Evolutionary conservation across 148 eudicot species (phyloP), one percentile per base, ranked within the genome.

Genomic region (Beta vulgaris): DNA sequence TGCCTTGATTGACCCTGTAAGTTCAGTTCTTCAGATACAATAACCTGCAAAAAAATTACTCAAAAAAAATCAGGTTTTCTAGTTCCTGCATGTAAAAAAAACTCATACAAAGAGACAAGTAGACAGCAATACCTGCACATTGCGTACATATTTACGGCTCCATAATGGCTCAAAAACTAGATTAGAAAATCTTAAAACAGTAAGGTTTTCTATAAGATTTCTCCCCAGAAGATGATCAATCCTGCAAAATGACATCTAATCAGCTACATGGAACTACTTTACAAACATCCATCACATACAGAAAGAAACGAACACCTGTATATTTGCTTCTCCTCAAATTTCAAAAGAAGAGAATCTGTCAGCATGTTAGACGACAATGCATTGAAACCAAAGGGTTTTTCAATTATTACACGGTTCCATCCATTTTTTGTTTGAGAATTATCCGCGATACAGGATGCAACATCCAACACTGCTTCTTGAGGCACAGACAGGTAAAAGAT

Each of bases 161-260:
- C 85, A 82, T 23, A 82, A 64, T 76, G 85, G 85, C 76, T 75
- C 84, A 51, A 80, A 83, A 36, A 80, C 80, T 49, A 82, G 76
- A 77, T 82, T 80, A 51, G 84, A 82, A 68, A 85, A 85, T 36
- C 88, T 81, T 25, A 85, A 75, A 36, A 80, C 85, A 65, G 82
- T 79, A 69, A 85, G 83, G 42, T 82, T 85, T 68, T 80, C 80
- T 66, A 85, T 78, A 49, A 82, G 76, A 40, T 85, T 81, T 73
- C 84, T 74, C 35, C 88, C 88, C 76, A 82, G 61, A 57, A 77
- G 80, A 70, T 80, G 84, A 69, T 85, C 87, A 39, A 85, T 79
- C 76, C 84, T 80, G 79, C 71, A 81, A 57, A 72, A 51, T 53
- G 37, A 29, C 36, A 23, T 62, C 29, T 63, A 42, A 16, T 18